Base-by-base conservation (phyloP, 2,329 filamentous ascomycete genomes). In the Penicillium brevicompactum region DNA sequence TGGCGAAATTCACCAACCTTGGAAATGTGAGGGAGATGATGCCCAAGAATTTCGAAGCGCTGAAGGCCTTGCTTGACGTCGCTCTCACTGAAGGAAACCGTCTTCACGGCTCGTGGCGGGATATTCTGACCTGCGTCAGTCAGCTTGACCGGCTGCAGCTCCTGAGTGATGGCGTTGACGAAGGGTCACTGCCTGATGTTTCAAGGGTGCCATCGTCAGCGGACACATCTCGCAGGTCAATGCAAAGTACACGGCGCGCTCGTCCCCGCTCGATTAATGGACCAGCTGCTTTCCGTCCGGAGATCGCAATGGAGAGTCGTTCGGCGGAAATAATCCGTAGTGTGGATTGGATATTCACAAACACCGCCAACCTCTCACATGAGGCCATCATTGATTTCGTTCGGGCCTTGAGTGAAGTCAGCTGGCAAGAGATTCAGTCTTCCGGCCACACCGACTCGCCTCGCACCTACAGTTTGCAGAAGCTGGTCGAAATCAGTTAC, bases 361-460 rank as follows among this genome's bases (percentile, higher is more conserved):
- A 95, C 69, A 97, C 94, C 0, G 93, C 92, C 8, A 92, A 95
- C 65, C 82, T 99, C 2, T 92, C 90, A 4, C 92, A 92, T 56
- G 92, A 97, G 63, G 92, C 93, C 3, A 99, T 99, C 67, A 90
- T 97, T 1, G 88, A 96, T 71, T 99, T 99, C 71, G 93, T 96
- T 48, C 87, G 87, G 53, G 92, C 94, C 0, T 77, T 99, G 55
- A 96, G 91, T 7, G 92, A 97, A 71, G 93, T 99, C 62, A 97
- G 93, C 74, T 97, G 94, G 94, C 93, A 97, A 69, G 94, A 99
- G 74, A 99, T 99, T 68, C 93, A 95, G 71, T 96, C 94, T 3
- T 97, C 94, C 0, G 94, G 94, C 0, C 91, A 93, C 53, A 97
- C 93, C 69, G 94, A 99, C 57, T 95, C 91, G 21, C 94, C 94